Evolutionary conservation across 257 asterid species (phyloP), one percentile per base, ranked within the genome.

Genomic region (Haberlea rhodopensis): DNA sequence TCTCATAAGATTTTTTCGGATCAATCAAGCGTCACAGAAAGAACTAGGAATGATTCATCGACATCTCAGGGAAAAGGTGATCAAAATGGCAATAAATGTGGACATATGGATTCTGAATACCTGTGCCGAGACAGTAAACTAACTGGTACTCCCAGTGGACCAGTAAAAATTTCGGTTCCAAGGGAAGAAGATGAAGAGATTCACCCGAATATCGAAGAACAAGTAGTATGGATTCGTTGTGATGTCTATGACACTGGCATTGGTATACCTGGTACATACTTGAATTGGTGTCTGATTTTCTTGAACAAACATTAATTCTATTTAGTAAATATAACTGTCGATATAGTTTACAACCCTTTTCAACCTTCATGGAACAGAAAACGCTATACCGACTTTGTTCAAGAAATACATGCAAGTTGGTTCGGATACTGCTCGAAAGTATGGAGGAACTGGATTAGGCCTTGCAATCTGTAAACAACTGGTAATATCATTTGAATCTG

Each of bases 361-460:
- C 18, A 67, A 57, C 58, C 20, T 66, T 63, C 28, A 15, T 67
- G 60, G 32, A 22, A 73, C 86, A 90, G 97, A 87, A 45, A 80
- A 78, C 53, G 95, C 95, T 69, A 79, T 84, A 54, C 84, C 94
- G 2, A 84, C 86, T 63, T 73, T 90, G n/a, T 90, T 90, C 71
- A 90, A 88, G 89, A 90, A 84, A 72, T 90, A 85, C 85, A 90
- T 90, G 97, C 97, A 90, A 90, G 96, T 66, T 64, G 94, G 91
- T 26, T 82, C 92, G 9, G 97, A 90, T 67, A 87, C 97, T 60
- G 97, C 96, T 60, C 78, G 97, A 18, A 90, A 90, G 77, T 90
- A 90, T 69, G 97, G 97, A 11, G 97, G 97, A 57, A 90, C 97
- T 2, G 97, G 97, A 70, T 78, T 87, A 53, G 97, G 97, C 76